Evolutionary conservation across 768 basidiomycete species (phyloP).

Genomic region (Postia placenta): DNA sequence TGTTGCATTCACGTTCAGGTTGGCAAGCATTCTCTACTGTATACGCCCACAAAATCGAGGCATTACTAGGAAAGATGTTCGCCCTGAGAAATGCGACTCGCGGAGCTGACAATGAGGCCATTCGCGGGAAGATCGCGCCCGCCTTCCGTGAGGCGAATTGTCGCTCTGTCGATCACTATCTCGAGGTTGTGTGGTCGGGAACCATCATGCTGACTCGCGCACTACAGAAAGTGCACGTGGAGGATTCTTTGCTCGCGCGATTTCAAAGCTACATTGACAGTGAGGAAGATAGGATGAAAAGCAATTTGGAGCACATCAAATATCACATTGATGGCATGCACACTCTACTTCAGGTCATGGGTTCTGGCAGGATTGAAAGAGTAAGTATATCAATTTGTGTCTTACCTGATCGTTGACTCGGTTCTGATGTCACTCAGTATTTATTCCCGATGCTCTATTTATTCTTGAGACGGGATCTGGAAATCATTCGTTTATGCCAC

Average conservation of each 20-base stretch:
- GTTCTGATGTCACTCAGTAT: neutral
- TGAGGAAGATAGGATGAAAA: conserved; percentile 22
- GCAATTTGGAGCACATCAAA: conserved; percentile 21
- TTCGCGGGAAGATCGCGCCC: no score
- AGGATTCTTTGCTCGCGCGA: conserved; percentile 18
- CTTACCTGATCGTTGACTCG: no score
- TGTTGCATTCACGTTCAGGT: conserved; percentile 6
- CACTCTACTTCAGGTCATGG: conserved; percentile 23
- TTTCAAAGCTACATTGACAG: conserved; percentile 21
- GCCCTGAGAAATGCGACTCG: conserved; percentile 2
- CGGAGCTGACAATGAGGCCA: no score
- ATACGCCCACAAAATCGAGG: conserved; percentile 10
- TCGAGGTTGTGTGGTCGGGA: conserved; percentile 10
- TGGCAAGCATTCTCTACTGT: conserved; percentile 15
- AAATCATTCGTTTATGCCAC: neutral
- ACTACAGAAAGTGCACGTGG: conserved; percentile 9
- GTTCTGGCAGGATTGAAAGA: conserved; percentile 29
- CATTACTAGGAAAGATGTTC: conserved; percentile 12
- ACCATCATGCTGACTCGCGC: conserved; percentile 9
- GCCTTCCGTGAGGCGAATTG: conserved; percentile 21
- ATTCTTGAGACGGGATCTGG: conserved; percentile 1
- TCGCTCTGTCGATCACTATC: conserved; percentile 19
- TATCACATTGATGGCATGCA: conserved; percentile 28
- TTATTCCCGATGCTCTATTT: conserved; percentile 2
- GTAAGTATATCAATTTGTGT: conserved; percentile 13